Base-by-base conservation (phyloP, 805 yeast genomes). In the Monosporozyma yasuniensis region DNA sequence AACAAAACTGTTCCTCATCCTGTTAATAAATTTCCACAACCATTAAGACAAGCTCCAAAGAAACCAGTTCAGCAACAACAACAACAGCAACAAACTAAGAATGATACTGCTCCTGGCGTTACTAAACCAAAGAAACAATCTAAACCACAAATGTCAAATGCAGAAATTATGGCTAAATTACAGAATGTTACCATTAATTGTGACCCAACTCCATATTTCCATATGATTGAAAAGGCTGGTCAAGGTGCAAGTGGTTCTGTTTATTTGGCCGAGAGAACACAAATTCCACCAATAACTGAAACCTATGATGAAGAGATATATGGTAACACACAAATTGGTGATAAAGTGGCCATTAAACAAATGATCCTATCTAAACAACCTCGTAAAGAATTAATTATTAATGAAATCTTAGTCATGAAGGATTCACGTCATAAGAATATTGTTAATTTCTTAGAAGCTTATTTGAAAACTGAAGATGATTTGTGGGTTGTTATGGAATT, bases 401-500 rank as follows among this genome's bases (percentile, higher is more conserved):
- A 91, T 69, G 99, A 93, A 70, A 93, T 93, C 57, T 70, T 91
- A 58, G 97, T 93, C 22, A 93, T 93, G 99, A 88, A 88, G 65
- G 97, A 89, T 61, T 83, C 95, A 14, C 90, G 86, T 55, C 98
- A 93, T 69, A 83, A 85, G 53, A 93, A 93, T 65, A 93, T 93
- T 68, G 99, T 93, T 51, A 93, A 91, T 65, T 93, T 87, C 68
- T 70, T 93, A 52, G 98, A 91, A 63, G 88, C 96, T 1, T 95
- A 87, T 61, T 70, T 91, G 54, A 76, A 89, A 49, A 87, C 88
- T 3, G 73, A 76, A 46, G 76, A 79, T 52, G 97, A 93, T 61
- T 73, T 93, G 52, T 91, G 98, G 96, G 99, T 93, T n/a, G 86
- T 95, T 30, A 93, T 93, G 99, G 99, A 93, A 68, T 95, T 82